These are phyloP conservation scores for Besnoitia besnoiti DNA, from an alignment of 169 alveolate genomes.

Conservation along the genomic window DNA sequence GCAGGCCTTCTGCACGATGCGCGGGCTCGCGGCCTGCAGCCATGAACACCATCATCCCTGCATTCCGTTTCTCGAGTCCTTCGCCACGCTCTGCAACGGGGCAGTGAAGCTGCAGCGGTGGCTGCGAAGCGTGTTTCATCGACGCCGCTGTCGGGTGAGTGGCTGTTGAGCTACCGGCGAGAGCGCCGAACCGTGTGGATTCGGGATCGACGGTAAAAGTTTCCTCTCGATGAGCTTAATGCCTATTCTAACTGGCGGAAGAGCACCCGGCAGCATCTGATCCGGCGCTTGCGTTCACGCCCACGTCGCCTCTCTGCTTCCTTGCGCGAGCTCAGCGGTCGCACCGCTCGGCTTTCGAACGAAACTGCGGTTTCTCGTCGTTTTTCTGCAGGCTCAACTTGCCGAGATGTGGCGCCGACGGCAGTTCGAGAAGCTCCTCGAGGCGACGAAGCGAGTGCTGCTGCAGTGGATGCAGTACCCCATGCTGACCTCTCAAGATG, in stretches of 20 bases:
- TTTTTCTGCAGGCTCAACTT: background rate
- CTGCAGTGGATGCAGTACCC: background rate
- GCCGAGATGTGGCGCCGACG: constrained; percentile 31
- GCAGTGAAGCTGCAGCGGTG: constrained; percentile 36
- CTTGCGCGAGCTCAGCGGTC: background rate
- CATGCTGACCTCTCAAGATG: constrained; percentile 26
- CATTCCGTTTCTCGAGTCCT: background rate
- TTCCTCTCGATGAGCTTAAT: too few relatives aligned
- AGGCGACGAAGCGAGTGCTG: background rate
- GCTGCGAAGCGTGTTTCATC: background rate
- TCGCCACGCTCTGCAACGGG: background rate
- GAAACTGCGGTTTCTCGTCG: too few relatives aligned
- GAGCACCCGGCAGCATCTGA: too few relatives aligned
- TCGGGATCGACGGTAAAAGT: too few relatives aligned
- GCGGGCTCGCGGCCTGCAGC: background rate
- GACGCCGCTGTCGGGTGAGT: background rate
- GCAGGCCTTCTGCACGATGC: background rate
- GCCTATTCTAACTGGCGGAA: too few relatives aligned
- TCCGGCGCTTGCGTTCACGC: background rate
- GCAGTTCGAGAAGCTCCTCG: background rate
- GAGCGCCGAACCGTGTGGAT: too few relatives aligned
- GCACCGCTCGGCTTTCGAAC: too few relatives aligned
- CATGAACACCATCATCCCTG: background rate
- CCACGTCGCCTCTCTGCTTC: background rate
- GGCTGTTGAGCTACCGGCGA: too few relatives aligned